Base-by-base conservation (phyloP, 2,329 filamentous ascomycete genomes). In the Microcyclospora pomicola region DNA sequence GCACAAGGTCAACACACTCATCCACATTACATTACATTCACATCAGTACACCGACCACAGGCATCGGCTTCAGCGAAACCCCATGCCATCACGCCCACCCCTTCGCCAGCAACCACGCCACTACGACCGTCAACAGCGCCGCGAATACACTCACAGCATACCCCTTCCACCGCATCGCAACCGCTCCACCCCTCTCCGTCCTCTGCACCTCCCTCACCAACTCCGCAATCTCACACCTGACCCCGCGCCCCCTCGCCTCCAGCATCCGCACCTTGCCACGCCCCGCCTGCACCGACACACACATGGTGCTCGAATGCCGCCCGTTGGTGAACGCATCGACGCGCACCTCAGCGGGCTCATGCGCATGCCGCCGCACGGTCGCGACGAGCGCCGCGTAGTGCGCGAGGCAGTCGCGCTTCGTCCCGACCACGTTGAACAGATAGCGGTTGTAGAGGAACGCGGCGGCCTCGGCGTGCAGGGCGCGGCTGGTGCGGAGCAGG, bases 271-370 rank as follows among this genome's bases (percentile, higher is more conserved):
- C 36, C 31, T 47, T 50, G 11, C 34, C 46, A 2, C 38, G 31
- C 3, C 51, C 51, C 11, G 46, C 41, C 16, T 55, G 49, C 10
- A 57, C 14, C 3, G 50, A 49, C 9, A 57, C 46, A 30, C 52
- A 54, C 35, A 53, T 51, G 2, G 52, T 57, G 6, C 43, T 37
- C 11, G 53, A 53, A 32, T 54, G 53, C 12, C 38, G 28, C 9
- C 54, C 54, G 40, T 57, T 57, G 39, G 44, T 51, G 40, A 57
- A 52, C 1, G 49, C 45, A 32, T 53, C 43, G n/a, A 55, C 40
- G 12, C 45, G 42, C 6, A 55, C 46, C 11, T 46, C 39, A 5
- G 41, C 27, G 19, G 19, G 19, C 6, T 15, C 6, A 7, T 42
- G 35, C 2, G 51, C 49, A 39, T 55, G 45, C 31, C 38, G 44